Evolutionary conservation across 108 stramenopile genomes (phyloP).

Genomic region (Cyclotella atomus): DNA sequence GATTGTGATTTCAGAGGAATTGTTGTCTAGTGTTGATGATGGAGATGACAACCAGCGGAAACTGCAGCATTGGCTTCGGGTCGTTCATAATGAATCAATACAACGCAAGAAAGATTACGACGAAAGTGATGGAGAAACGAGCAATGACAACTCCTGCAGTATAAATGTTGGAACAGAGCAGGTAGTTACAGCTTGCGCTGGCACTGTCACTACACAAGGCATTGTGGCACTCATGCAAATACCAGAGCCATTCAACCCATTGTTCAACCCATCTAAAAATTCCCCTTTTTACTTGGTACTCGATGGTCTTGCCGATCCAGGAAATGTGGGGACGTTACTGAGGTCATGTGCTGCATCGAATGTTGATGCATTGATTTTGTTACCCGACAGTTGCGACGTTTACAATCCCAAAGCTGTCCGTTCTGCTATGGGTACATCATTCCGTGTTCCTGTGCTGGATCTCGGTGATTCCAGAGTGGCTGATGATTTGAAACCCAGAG

Average conservation of each 20-base stretch:
- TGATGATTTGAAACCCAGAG: constrained; percentile 9
- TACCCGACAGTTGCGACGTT: constrained; percentile 83
- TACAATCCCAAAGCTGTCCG: constrained; percentile 88
- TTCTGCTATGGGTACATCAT: constrained; percentile 81
- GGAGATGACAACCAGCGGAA: constrained; percentile 21
- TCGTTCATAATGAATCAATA: constrained; percentile 34
- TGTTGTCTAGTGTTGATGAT: constrained; percentile 15
- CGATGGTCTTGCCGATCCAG: constrained; percentile 90
- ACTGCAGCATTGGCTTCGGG: constrained; percentile 25
- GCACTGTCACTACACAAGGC: constrained; percentile 84
- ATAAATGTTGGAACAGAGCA: constrained; percentile 61
- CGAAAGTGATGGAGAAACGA: not conserved
- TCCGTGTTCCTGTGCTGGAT: constrained; percentile 74
- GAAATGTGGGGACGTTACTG: constrained; percentile 85
- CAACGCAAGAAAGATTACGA: constrained; percentile 7
- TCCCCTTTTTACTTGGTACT: constrained; percentile 71
- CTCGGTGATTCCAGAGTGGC: constrained; percentile 37
- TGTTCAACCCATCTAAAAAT: not conserved
- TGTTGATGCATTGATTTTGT: constrained; percentile 65
- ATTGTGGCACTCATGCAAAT: constrained; percentile 79
- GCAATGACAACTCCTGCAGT: constrained; percentile 15
- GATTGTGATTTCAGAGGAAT: constrained; percentile 63
- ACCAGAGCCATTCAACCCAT: constrained; percentile 44
- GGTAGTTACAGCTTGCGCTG: constrained; percentile 65
- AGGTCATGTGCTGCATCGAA: constrained; percentile 73